Evolutionary conservation across 2,329 filamentous ascomycete species (phyloP).

Genomic region (Alternaria dauci): DNA sequence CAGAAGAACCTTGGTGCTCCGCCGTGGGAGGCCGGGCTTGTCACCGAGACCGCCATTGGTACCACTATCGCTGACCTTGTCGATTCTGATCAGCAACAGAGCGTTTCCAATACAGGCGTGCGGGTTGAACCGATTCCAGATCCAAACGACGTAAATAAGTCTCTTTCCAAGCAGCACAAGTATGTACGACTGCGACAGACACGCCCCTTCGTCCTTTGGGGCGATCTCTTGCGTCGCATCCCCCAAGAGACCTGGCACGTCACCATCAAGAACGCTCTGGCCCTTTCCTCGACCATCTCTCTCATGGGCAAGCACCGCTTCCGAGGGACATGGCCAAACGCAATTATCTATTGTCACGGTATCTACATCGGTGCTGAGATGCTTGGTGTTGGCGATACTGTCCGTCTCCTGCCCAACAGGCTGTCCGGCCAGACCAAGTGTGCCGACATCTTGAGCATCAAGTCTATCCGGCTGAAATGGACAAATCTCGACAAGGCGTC

Average conservation of each 20-base stretch:
- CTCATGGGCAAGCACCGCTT: constrained; percentile 63
- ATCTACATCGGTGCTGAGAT: constrained; percentile 67
- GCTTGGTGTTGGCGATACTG: constrained; percentile 61
- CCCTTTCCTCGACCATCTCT: constrained; percentile 61
- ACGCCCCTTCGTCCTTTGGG: constrained; percentile 64
- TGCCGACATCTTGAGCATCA: constrained; percentile 63
- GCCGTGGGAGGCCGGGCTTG: constrained; percentile 65
- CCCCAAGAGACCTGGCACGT: constrained; percentile 58
- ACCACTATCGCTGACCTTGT: constrained; percentile 56
- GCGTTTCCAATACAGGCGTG: constrained; percentile 62
- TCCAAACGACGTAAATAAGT: constrained; percentile 60
- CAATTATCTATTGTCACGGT: constrained; percentile 61
- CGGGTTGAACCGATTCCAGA: constrained; percentile 66
- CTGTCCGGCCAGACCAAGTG: constrained; percentile 35
- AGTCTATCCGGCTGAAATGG: constrained; percentile 61
- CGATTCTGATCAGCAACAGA: constrained; percentile 50
- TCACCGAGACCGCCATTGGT: constrained; percentile 62
- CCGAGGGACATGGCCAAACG: constrained; percentile 63
- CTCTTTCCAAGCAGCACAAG: constrained; percentile 61
- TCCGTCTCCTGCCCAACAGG: constrained; percentile 56
- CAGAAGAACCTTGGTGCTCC: constrained; percentile 51
- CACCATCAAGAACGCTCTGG: constrained; percentile 64
- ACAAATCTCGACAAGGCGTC: constrained; percentile 58
- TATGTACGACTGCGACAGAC: constrained; percentile 64
- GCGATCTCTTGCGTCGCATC: constrained; percentile 57